phyloP scores from a whole-genome alignment of 495 filamentous ascomycete species.

The Articulospora tetracladia region DNA sequence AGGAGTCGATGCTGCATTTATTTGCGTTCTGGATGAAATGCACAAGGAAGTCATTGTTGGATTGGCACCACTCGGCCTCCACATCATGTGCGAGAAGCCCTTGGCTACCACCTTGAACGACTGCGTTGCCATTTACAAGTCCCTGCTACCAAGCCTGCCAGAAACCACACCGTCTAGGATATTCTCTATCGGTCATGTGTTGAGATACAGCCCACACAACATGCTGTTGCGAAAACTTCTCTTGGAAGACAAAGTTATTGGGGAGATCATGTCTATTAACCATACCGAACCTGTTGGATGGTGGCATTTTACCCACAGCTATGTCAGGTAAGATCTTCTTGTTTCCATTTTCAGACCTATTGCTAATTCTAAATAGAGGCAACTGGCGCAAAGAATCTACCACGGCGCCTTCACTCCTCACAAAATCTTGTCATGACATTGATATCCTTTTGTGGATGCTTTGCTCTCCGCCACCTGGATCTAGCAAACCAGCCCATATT shows the following conservation, averaged over 20 bases:
- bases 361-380: slow-evolving; percentile 43
- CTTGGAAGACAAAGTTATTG: slow-evolving; percentile 66
- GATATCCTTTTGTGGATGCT: slow-evolving; percentile 89
- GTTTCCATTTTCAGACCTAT: not conserved
- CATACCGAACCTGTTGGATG: slow-evolving; percentile 93
- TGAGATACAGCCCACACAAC: slow-evolving; percentile 90
- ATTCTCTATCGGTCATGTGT: slow-evolving; percentile 81
- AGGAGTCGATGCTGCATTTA: slow-evolving; percentile 75
- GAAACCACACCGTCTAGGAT: slow-evolving; percentile 41
- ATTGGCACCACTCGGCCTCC: slow-evolving; percentile 63
- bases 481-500: slow-evolving; percentile 55
- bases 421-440: slow-evolving; percentile 93
- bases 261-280: slow-evolving; percentile 81
- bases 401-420: slow-evolving; percentile 74
- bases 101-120: slow-evolving; percentile 73
- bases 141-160: slow-evolving; percentile 35
- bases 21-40: slow-evolving; percentile 86
- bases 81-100: slow-evolving; percentile 95
- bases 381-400: slow-evolving; percentile 84
- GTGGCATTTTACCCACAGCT: slow-evolving; percentile 95
- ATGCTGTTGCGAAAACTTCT: slow-evolving; percentile 75
- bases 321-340: slow-evolving; percentile 60
- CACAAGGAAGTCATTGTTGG: slow-evolving; percentile 75
- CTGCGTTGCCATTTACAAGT: slow-evolving; percentile 68
- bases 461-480: slow-evolving; percentile 53